Conservation (phyloP, 2,329 filamentous ascomycete species). For the Aphanocladium album region DNA sequence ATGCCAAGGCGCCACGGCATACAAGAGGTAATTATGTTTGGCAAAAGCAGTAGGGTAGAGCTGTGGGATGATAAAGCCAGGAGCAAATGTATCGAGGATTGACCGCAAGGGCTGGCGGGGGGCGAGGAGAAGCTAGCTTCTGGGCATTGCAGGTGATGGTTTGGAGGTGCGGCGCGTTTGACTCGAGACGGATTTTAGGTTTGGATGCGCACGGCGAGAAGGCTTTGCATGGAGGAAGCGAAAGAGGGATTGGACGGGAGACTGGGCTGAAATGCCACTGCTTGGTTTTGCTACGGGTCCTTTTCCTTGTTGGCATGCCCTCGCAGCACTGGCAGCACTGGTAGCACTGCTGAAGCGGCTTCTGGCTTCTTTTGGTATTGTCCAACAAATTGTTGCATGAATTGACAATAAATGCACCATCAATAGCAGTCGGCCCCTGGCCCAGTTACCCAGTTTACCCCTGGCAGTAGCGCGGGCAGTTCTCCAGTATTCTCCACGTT, state of each 20-base stretch:
- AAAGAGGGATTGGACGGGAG: background rate
- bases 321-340: no score
- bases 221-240: background rate
- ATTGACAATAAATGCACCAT: background rate
- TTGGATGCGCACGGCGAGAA: background rate
- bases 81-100: background rate
- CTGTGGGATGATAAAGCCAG: background rate
- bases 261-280: background rate
- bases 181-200: background rate
- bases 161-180: background rate
- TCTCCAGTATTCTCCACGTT: background rate
- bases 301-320: no score
- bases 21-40: no score
- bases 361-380: no score
- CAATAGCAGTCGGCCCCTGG: background rate
- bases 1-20: no score
- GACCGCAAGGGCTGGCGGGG: background rate
- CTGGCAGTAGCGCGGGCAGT: background rate
- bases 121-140: background rate
- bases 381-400: no score
- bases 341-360: no score
- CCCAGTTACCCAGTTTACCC: background rate
- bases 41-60: background rate
- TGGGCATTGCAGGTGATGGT: background rate
- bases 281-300: background rate